Base-by-base conservation (phyloP, 768 basidiomycete genomes). In the Leccinellum luteum region DNA sequence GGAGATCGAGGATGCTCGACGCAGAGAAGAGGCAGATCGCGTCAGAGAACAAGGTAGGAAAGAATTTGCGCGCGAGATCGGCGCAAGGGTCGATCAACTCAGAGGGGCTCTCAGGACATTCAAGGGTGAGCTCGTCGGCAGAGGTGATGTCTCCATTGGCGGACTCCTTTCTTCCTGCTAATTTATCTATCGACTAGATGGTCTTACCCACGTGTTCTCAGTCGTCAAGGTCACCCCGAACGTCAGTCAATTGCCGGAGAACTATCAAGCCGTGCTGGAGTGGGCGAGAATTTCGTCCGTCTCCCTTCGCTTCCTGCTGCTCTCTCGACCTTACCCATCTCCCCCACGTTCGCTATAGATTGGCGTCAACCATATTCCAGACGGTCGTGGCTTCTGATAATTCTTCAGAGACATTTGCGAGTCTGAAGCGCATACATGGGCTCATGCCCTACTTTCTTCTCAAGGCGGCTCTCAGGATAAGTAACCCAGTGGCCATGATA, bases 401-500 rank as follows among this genome's bases (percentile, higher is more conserved):
- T 58, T 89, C 94, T 6, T 94, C 94, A 6, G 91, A 96, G 63
- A 89, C 87, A 5, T 89, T 98, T 64, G 80, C 92, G 14, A 82
- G 85, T 57, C 74, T 99, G 58, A 98, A 98, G 76, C 83, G 95
- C 49, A 83, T 97, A 44, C 97, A 99, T 68, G 94, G 94, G 1
- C 75, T 96, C 52, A 97, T 98, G 92, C 97, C 97, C 6, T 99
- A 99, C 71, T 92, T 98, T 66, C 86, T 98, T 78, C 84, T 99
- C 60, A 98, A 94, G 71, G 83, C 92, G 8, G 89, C 93, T 13
- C 75, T 99, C 59, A 89, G 84, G 70, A 92, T 99, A 63, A 94
- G 91, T 56, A 99, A 98, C 73, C 97, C 97, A 2, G 88, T 99
- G 58, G 82, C 84, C 28, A 98, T 98, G 97, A 94, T 98, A 66